These are phyloP conservation scores for Microsporum ferrugineum DNA, from an alignment of 2,329 filamentous ascomycete species.

Conservation along the genomic window DNA sequence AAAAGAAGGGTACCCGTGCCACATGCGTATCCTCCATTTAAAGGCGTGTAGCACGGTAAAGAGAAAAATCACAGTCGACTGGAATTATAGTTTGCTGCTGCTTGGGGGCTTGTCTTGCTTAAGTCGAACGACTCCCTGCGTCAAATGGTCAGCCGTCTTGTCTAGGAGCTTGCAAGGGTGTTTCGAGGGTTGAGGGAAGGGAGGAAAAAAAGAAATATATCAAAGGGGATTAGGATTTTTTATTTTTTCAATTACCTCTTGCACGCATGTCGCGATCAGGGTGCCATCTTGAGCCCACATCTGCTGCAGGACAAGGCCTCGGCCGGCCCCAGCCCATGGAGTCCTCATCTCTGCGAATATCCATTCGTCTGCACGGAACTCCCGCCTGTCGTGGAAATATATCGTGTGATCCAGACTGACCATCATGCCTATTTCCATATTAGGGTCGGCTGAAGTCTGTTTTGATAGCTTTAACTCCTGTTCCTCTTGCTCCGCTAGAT, in stretches of 20 bases:
- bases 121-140: conserved; percentile 36
- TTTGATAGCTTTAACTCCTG: conserved; percentile 22
- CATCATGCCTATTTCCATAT: conserved; percentile 39
- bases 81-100: conserved; percentile 14
- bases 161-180: background rate
- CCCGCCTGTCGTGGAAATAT: conserved; percentile 40
- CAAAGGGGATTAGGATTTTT: background rate
- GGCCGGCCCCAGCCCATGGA: conserved; percentile 41
- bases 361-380: conserved; percentile 42
- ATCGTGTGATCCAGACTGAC: conserved; percentile 42
- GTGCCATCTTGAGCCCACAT: conserved; percentile 40
- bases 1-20: conserved; percentile 1
- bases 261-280: conserved; percentile 40
- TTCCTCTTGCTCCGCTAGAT: conserved; percentile 34
- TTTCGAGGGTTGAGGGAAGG: conserved; percentile 1
- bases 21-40: background rate
- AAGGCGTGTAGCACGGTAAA: conserved; percentile 4
- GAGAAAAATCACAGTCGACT: background rate
- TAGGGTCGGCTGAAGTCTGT: conserved; percentile 15
- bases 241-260: conserved; percentile 32
- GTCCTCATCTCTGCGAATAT: conserved; percentile 40
- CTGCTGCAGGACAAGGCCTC: conserved; percentile 38
- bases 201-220: conserved; percentile 2
- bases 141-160: background rate
- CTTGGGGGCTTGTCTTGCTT: conserved; percentile 29